Percentiles rank a stretch among this genome's conserved stretches.
phyloP scores from a whole-genome alignment of 768 basidiomycete species.

The Hortiboletus flavorubellus region DNA sequence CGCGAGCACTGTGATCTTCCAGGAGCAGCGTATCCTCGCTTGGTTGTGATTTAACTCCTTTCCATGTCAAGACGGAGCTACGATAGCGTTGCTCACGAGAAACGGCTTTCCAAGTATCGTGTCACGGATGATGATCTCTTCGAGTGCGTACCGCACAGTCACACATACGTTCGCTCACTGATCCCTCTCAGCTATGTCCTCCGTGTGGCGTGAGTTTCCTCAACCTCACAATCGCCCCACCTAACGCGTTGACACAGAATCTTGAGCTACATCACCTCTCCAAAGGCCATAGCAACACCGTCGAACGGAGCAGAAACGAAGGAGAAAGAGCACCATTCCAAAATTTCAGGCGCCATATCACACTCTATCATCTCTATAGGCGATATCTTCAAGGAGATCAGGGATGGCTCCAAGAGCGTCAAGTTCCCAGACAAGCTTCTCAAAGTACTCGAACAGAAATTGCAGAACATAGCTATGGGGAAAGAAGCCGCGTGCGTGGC shows the following conservation, averaged over 20 bases:
- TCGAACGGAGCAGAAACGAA: conserved; percentile 39
- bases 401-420: conserved; percentile 78
- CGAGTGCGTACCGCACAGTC: conserved; percentile 50
- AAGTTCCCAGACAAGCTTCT: conserved; percentile 94
- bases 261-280: conserved; percentile 66
- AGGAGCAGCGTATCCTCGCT: neutral
- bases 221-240: conserved; percentile 1
- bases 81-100: conserved; percentile 66
- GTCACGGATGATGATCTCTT: conserved; percentile 85
- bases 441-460: conserved; percentile 83
- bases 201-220: conserved; percentile 70
- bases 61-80: conserved; percentile 73
- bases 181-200: conserved; percentile 62
- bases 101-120: conserved; percentile 69
- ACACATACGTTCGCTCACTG: neutral
- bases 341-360: conserved; percentile 61
- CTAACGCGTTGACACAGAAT: conserved; percentile 43
- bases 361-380: conserved; percentile 57
- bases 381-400: conserved; percentile 76
- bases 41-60: conserved; percentile 14
- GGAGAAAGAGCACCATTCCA: conserved; percentile 64
- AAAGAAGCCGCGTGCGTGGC: conserved; percentile 78
- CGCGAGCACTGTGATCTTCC: conserved; percentile 3
- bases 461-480: conserved; percentile 93
- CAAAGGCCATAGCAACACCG: conserved; percentile 42